A percentile compares a stretch with the other conserved stretches of the same genome.
These are phyloP conservation scores for Passalora sequoiae DNA, from an alignment of 2,329 filamentous ascomycete genomes.

Conservation along the genomic window DNA sequence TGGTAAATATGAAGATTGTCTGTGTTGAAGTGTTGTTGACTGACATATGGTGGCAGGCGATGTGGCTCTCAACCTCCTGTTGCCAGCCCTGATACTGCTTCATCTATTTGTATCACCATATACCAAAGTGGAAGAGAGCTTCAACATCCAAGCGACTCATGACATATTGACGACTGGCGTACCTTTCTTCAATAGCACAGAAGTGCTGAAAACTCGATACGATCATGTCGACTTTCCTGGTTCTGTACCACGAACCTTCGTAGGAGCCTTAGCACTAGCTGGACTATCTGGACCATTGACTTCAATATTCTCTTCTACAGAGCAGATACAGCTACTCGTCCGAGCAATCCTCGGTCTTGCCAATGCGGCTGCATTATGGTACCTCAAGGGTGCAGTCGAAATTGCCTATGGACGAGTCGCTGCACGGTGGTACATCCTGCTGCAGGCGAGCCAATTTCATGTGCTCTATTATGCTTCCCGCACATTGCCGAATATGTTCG, in stretches of 20 bases:
- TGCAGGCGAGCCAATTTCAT: constrained; percentile 86
- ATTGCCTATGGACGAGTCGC: constrained; percentile 63
- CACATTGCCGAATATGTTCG: constrained; percentile 94
- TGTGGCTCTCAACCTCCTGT: constrained; percentile 47
- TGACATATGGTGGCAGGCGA: constrained; percentile 45
- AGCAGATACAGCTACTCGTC: constrained; percentile 58
- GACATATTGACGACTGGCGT: constrained; percentile 81
- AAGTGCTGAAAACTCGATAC: constrained; percentile 54
- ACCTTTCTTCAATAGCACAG: constrained; percentile 41
- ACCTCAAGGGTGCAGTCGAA: constrained; percentile 60
- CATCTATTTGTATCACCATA: constrained; percentile 60
- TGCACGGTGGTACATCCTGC: constrained; percentile 71
- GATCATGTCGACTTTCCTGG: constrained; percentile 90
- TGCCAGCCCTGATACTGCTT: constrained; percentile 48
- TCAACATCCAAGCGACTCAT: constrained; percentile 91
- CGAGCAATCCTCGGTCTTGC: constrained; percentile 70
- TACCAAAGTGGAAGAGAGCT: constrained; percentile 97
- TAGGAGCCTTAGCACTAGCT: constrained; percentile 73
- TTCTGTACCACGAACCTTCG: constrained; percentile 83
- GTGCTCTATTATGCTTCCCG: constrained; percentile 86
- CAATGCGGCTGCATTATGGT: constrained; percentile 65
- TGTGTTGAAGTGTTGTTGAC: too few species aligned
- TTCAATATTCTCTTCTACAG: constrained; percentile 50
- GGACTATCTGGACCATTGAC: constrained; percentile 65
- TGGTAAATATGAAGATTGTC: too few species aligned